Evolutionary conservation across 768 basidiomycete species (phyloP).

Genomic region (Lactifluus piperatus): DNA sequence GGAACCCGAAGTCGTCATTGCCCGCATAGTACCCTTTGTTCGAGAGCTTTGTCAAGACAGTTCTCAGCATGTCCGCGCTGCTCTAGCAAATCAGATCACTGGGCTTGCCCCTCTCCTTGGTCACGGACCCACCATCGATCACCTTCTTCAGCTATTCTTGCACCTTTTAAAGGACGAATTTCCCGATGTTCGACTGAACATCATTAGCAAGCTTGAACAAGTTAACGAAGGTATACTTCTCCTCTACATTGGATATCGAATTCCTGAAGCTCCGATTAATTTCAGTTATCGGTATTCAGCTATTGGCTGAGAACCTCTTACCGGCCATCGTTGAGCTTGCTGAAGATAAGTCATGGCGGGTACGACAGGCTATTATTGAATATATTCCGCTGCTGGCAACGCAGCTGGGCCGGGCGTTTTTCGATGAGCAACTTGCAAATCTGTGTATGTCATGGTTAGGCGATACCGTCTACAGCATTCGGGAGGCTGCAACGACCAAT

Average conservation of each 20-base stretch:
- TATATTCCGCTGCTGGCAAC: conserved; percentile 98
- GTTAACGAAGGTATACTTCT: conserved; percentile 71
- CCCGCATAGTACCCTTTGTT: conserved; percentile 89
- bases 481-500: conserved; percentile 96
- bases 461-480: conserved; percentile 96
- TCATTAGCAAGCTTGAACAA: conserved; percentile 96
- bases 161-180: conserved; percentile 97
- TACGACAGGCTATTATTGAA: conserved; percentile 98
- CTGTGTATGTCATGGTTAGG: conserved; percentile 99
- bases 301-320: conserved; percentile 87
- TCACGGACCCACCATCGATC: conserved; percentile 89
- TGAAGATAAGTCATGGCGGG: conserved; percentile 99
- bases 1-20: conserved; percentile 89
- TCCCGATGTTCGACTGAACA: conserved; percentile 93
- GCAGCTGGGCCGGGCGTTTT: conserved; percentile 95
- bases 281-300: conserved; percentile 94
- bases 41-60: conserved; percentile 87
- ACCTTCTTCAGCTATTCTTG: conserved; percentile 93
- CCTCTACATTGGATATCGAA: neutral
- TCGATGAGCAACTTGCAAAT: conserved; percentile 94
- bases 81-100: conserved; percentile 91
- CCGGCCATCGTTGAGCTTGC: conserved; percentile 97
- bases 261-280: conserved; percentile 4
- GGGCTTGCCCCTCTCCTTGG: conserved; percentile 92
- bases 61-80: conserved; percentile 95